Base-by-base conservation (phyloP, 345 rosid species). In the Mallotus nudiflorus region DNA sequence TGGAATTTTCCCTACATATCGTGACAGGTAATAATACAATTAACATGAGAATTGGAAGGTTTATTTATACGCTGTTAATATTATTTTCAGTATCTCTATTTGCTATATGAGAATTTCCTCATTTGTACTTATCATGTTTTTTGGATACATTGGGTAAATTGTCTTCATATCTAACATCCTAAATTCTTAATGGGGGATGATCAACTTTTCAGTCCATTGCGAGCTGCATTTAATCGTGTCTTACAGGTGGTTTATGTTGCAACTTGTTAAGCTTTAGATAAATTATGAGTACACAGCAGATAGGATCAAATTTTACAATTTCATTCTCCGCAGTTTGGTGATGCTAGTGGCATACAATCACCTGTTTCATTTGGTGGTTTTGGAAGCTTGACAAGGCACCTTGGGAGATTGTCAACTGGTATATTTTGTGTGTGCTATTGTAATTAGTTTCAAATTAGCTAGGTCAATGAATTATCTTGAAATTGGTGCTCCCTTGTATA, bases 311-410 rank as follows among this genome's bases (percentile, higher is more conserved):
- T 35, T 13, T 67, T 60, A 68, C 40, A 25, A 28, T 53, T 71
- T 63, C 66, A 65, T 74, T 65, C 65, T 75, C n/a, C 80, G 81
- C 87, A 94, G 98, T 91, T 89, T 69, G 98, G 98, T 78, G 98
- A 94, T 82, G 98, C 98, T 65, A 94, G 98, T 33, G 98, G 98
- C 65, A 89, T 94, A 72, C 98, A 94, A 37, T 94, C 98, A 48
- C 98, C 98, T 66, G 98, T 94, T 73, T 94, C 97, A 44, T 94
- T 94, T 69, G 98, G 98, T 15, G 98, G 98, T 76, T 94, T 94
- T 68, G 98, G 96, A 78, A 94, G 98, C 88, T 85, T 94, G 82
- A 90, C 98, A 9, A 87, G 98, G 82, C 97, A 94, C 71, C 88
- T 91, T 27, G 86, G 83, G 29, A 91, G 98, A 81, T 78, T 94